Conservation (phyloP, 768 basidiomycete species). For the Phaeolepiota aurea region DNA sequence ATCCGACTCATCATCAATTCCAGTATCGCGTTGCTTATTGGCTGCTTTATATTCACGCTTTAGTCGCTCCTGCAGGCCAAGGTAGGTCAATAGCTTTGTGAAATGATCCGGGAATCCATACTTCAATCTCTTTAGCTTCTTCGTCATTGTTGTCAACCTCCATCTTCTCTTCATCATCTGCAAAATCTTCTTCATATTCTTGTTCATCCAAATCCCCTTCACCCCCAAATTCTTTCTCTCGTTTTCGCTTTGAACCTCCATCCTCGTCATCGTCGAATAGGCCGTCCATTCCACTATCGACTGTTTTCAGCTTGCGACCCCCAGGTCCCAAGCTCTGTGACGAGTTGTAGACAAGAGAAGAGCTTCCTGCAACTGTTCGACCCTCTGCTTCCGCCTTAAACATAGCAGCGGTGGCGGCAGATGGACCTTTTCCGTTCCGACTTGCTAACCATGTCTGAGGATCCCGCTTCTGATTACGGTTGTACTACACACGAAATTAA, state of each 20-base stretch:
- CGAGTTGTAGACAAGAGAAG: conserved; percentile 38
- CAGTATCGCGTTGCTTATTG: conserved; percentile 64
- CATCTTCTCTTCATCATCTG: conserved; percentile 81
- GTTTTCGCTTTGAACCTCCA: conserved; percentile 31
- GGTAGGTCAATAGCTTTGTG: conserved; percentile 4
- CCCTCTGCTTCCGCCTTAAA: conserved; percentile 60
- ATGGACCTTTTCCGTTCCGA: conserved; percentile 47
- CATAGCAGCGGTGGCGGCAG: conserved; percentile 56
- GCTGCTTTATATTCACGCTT: conserved; percentile 77
- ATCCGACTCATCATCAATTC: conserved; percentile 70
- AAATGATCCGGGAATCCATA: conserved; percentile 17
- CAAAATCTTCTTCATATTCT: conserved; percentile 75
- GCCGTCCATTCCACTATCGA: conserved; percentile 56
- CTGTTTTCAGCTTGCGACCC: conserved; percentile 55
- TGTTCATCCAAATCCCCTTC: conserved; percentile 83
- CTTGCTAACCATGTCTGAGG: conserved; percentile 66
- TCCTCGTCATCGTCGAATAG: conserved; percentile 69
- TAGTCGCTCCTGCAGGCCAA: conserved; percentile 65
- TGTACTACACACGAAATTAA: conserved; percentile 22
- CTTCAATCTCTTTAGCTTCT: conserved; percentile 79
- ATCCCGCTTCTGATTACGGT: conserved; percentile 66
- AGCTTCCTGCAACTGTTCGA: conserved; percentile 27
- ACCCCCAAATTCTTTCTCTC: conserved; percentile 54
- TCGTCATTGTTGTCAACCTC: conserved; percentile 71
- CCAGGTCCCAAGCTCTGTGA: conserved; percentile 61